Percentiles rank a stretch among this genome's conserved stretches.
These are phyloP conservation scores for Microdochium trichocladiopsis DNA, from an alignment of 2,329 filamentous ascomycete genomes.

Conservation along the genomic window DNA sequence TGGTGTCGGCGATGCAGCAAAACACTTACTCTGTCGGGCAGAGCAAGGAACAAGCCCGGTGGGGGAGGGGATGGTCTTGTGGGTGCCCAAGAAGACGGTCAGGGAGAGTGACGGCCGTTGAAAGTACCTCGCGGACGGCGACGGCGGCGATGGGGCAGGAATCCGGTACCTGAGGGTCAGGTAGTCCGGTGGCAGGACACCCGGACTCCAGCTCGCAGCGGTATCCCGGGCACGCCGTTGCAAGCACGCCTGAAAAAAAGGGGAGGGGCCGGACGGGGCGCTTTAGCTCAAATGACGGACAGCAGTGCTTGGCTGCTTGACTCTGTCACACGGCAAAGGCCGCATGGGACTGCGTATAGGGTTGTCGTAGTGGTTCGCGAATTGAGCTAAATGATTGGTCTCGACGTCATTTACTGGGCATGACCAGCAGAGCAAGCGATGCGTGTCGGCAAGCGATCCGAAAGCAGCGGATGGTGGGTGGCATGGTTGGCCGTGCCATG, in stretches of 20 bases:
- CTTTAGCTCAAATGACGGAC: background rate
- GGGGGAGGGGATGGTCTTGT: background rate
- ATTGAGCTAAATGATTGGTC: background rate
- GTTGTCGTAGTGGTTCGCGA: background rate
- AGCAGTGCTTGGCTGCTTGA: background rate
- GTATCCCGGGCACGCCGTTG: constrained; percentile 1
- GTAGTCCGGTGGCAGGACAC: background rate
- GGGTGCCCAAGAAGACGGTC: background rate
- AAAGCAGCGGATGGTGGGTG: too few relatives aligned
- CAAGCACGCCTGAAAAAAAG: background rate
- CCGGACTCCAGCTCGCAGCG: background rate
- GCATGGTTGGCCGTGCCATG: too few relatives aligned
- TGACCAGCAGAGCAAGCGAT: background rate
- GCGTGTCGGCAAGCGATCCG: background rate
- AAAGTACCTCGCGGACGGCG: background rate
- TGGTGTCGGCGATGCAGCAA: background rate
- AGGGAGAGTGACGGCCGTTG: background rate
- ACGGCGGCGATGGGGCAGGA: background rate
- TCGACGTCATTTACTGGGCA: background rate
- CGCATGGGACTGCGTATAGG: background rate
- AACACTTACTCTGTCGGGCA: background rate
- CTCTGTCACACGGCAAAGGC: background rate
- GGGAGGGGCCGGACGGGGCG: background rate
- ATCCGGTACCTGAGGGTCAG: background rate
- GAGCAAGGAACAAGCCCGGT: background rate